Evolutionary conservation across 768 basidiomycete species (phyloP), one percentile per base, ranked within the genome.

Genomic region (Rickenella mellea): DNA sequence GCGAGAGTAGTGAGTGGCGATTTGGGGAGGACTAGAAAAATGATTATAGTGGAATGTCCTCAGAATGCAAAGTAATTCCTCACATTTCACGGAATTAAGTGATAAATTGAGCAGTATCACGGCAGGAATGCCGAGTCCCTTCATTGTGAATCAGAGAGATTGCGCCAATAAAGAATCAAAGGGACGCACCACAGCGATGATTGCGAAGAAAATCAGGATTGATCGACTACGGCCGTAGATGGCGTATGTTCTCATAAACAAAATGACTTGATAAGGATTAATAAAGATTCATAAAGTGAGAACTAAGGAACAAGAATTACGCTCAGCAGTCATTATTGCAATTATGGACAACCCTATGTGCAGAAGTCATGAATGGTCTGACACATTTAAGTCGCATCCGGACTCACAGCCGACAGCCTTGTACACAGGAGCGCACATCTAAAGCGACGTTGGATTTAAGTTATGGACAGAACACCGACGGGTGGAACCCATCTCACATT

Each of bases 11-110:
- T 15, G 19, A 21, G 26, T 7, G 14, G 37, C 6, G 24, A 38
- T n/a, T n/a, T n/a, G 10, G 21, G 24, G 12, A n/a, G n/a, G 25
- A 22, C 37, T 33, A 12, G 12, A 32, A 21, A 9, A n/a, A 22
- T 24, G 6, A 22, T 19, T 32, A 33, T 24, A 27, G 2, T 20
- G 24, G 33, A 7, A 5, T 36, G 19, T 36, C 32, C 22, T 35
- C 5, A 10, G 4, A 17, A 12, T 2, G 20, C 9, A 27, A 3
- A 26, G 5, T 41, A 39, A 20, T 24, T n/a, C n/a, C n/a, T n/a
- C n/a, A 45, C 47, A 48, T 14, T 17, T 33, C 27, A 48, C 39
- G 9, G 47, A 48, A 6, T 27, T 40, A 12, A 44, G 27, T 22
- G 39, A 44, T 28, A 37, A 19, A 3, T 44, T 25, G 12, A 48